Evolutionary conservation across 2,329 filamentous ascomycete genomes (phyloP), one percentile per base, ranked within the genome.

Genomic region (Orbilia javanica): DNA sequence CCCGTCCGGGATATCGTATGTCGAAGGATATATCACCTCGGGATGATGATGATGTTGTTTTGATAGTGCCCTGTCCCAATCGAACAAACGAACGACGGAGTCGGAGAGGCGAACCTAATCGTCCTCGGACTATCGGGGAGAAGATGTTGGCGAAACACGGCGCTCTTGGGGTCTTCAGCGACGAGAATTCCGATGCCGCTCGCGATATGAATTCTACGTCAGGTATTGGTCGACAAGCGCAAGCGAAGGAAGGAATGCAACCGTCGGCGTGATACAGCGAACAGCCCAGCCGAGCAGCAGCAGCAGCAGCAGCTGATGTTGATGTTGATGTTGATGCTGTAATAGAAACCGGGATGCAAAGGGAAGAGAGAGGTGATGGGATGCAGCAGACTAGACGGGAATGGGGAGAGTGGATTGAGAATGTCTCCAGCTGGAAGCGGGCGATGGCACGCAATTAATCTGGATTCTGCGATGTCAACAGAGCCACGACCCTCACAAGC

Each of bases 391-490:
- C 48, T 73, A 68, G 42, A 62, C 52, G 52, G 68, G 66, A 70
- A 62, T 60, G 63, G 39, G 52, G 66, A 53, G 36, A 46, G 44
- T 48, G 46, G 46, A 46, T 62, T 46, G 42, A 44, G 60, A 76
- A 69, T 70, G 48, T 39, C 46, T 39, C 65, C 57, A 77, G 48
- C 46, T 55, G 29, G 34, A 55, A 34, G 55, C 62, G 67, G 73
- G 66, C 66, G 73, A 78, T 66, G 73, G 73, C 66, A 71, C 48
- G 66, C 73, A 77, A 69, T 77, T 77, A 77, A 70, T 57, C 36
- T 39, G 65, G 64, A 64, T 76, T 55, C 53, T 29, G 46, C 65
- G 48, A 25, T 69, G 64, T 76, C 72, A 76, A 76, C 72, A 76
- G 52, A 60, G 52, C 27, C 55, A 44, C 44, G 42, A 27, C 63